Percentiles rank a stretch among this genome's conserved stretches.
Conservation (phyloP, 2,329 filamentous ascomycete species). For the Paraphoma chrysanthemicola region DNA sequence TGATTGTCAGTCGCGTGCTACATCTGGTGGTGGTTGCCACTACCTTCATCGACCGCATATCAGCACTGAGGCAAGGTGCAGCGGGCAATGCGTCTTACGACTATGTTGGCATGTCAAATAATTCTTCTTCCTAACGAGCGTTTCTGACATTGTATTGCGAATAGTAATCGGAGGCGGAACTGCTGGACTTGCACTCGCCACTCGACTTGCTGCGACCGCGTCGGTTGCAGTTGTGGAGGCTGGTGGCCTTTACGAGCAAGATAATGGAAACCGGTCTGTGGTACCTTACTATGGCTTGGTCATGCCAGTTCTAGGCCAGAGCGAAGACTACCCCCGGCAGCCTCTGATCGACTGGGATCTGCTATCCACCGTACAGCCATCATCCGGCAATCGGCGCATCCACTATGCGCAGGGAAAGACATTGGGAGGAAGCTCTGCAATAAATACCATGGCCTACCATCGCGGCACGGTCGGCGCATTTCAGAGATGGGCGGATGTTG, state of each 20-base stretch:
- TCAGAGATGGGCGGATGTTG: slow-evolving; percentile 38
- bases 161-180: slow-evolving; percentile 37
- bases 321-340: slow-evolving; percentile 10
- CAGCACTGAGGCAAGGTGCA: background rate
- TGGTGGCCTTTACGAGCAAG: slow-evolving; percentile 31
- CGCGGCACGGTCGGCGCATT: slow-evolving; percentile 28
- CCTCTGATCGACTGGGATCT: slow-evolving; percentile 39
- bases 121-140: background rate
- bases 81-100: slow-evolving; percentile 13
- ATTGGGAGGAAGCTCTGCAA: slow-evolving; percentile 36
- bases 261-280: slow-evolving; percentile 36
- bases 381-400: slow-evolving; percentile 26
- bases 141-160: background rate
- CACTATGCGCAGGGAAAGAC: slow-evolving; percentile 44
- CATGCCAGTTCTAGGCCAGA: slow-evolving; percentile 16
- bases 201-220: slow-evolving; percentile 22
- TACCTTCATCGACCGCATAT: background rate
- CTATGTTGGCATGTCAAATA: slow-evolving; percentile 9
- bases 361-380: slow-evolving; percentile 24
- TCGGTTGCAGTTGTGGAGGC: slow-evolving; percentile 39
- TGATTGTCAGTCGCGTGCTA: no score
- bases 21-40: background rate
- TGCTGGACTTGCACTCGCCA: slow-evolving; percentile 34
- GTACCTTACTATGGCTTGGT: slow-evolving; percentile 28
- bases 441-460: slow-evolving; percentile 37